Percentiles rank a stretch among this genome's conserved stretches.
These are phyloP conservation scores for Penicillium alfredii DNA, from an alignment of 495 filamentous ascomycete species.

Conservation along the genomic window DNA sequence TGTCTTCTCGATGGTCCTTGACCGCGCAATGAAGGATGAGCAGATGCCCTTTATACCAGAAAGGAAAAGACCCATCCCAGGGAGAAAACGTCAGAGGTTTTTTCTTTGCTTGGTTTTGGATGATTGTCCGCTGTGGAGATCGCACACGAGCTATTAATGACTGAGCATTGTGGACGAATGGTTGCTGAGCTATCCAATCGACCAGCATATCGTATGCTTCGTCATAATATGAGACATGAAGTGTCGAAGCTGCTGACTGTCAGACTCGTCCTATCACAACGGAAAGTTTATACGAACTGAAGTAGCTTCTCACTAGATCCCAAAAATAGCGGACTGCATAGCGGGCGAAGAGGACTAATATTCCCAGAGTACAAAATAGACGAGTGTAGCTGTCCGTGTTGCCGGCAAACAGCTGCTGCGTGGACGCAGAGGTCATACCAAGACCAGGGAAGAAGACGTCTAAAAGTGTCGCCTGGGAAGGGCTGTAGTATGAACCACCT, in stretches of 20 bases:
- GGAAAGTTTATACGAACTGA: slow-evolving; percentile 22
- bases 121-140: slow-evolving; percentile 8
- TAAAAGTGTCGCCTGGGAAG: too few species aligned
- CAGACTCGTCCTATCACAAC: slow-evolving; percentile 11
- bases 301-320: slow-evolving; percentile 23
- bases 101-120: slow-evolving; percentile 14
- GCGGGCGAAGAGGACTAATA: slow-evolving; percentile 22
- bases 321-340: slow-evolving; percentile 18
- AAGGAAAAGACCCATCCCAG: too few species aligned
- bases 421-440: too few species aligned
- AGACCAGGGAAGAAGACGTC: too few species aligned
- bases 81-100: slow-evolving; percentile 25
- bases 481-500: too few species aligned
- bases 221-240: slow-evolving; percentile 23
- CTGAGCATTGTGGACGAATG: slow-evolving; percentile 17
- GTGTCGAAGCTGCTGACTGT: slow-evolving; percentile 20
- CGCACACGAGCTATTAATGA: slow-evolving; percentile 19
- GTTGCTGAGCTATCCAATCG: slow-evolving; percentile 18
- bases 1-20: slow-evolving; percentile 16
- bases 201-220: slow-evolving; percentile 27
- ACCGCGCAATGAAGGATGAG: slow-evolving; percentile 17
- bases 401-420: too few species aligned
- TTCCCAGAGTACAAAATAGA: slow-evolving; percentile 16
- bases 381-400: too few species aligned
- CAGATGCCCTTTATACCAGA: slow-evolving; percentile 21